A percentile compares a stretch with the other conserved stretches of the same genome.
phyloP scores from a whole-genome alignment of 2,329 filamentous ascomycete genomes.

The Penicillium sp. region DNA sequence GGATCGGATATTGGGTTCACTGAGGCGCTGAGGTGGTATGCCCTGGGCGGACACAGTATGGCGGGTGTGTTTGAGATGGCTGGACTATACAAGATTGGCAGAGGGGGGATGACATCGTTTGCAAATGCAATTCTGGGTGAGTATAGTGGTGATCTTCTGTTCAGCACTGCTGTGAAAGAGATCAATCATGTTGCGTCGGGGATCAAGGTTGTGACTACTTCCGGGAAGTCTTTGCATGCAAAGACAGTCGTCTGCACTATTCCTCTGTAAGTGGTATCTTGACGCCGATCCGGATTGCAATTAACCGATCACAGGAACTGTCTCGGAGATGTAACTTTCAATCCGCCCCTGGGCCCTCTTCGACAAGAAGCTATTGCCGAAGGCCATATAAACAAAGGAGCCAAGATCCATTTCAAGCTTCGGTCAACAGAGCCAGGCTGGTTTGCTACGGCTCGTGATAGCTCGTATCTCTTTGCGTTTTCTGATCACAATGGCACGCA shows the following conservation, averaged over 20 bases:
- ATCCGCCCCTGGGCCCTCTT: constrained; percentile 25
- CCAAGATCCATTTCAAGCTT: constrained; percentile 32
- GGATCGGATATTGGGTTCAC: constrained; percentile 26
- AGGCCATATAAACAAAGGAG: constrained; percentile 32
- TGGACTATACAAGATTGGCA: constrained; percentile 26
- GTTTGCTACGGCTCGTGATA: constrained; percentile 9
- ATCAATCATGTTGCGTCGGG: not conserved
- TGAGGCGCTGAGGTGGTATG: constrained; percentile 34
- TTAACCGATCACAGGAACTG: constrained; percentile 3
- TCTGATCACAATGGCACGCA: constrained; percentile 23
- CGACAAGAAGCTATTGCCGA: constrained; percentile 24
- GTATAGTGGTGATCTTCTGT: constrained; percentile 10
- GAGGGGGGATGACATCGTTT: constrained; percentile 27
- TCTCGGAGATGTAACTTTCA: constrained; percentile 24
- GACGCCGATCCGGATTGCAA: not conserved
- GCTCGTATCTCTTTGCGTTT: constrained; percentile 21
- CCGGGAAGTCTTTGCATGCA: not conserved
- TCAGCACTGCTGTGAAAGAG: constrained; percentile 4
- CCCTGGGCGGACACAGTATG: constrained; percentile 28
- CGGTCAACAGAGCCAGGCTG: constrained; percentile 9
- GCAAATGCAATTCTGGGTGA: constrained; percentile 15
- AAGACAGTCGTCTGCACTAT: not conserved
- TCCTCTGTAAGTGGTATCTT: not conserved
- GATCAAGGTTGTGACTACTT: not conserved
- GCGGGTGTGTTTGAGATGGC: constrained; percentile 23